Conservation (phyloP, 202 grass and related monocot species). For the Carex sylvatica region DNA sequence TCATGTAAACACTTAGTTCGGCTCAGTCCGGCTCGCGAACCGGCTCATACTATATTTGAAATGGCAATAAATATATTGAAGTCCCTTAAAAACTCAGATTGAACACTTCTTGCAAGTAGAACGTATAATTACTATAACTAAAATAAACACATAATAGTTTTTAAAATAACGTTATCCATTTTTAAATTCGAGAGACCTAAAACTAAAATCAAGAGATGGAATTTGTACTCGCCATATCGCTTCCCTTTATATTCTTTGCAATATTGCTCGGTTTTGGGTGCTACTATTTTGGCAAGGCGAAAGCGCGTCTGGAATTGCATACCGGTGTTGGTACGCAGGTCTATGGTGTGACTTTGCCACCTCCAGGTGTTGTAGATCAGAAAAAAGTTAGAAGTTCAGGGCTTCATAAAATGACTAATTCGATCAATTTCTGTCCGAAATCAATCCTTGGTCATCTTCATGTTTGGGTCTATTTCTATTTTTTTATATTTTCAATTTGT, state of each 20-base stretch:
- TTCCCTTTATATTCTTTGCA: conserved; percentile 64
- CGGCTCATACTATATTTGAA: too few species aligned
- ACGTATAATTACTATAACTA: too few species aligned
- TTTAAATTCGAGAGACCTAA: neutral
- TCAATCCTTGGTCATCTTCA: neutral
- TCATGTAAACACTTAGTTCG: too few species aligned
- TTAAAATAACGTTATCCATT: too few species aligned
- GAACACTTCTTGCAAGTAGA: too few species aligned
- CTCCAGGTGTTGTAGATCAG: conserved; percentile 22
- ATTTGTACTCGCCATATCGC: conserved; percentile 60
- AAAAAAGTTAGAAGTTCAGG: conserved; percentile 36
- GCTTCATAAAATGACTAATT: conserved; percentile 35
- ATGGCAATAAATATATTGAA: too few species aligned
- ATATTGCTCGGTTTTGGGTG: conserved; percentile 69
- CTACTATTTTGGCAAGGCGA: conserved; percentile 77
- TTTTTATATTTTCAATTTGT: neutral
- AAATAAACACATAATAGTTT: too few species aligned
- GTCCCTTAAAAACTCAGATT: too few species aligned
- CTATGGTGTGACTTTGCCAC: conserved; percentile 50
- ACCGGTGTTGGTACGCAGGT: conserved; percentile 51
- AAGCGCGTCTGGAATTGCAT: conserved; percentile 52
- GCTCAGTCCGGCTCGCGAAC: too few species aligned
- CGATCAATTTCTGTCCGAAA: neutral
- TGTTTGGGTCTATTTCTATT: conserved; percentile 2
- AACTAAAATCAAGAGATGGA: conserved; percentile 31